These are phyloP conservation scores for Cyclotella cryptica DNA, from an alignment of 108 stramenopile genomes.

Conservation along the genomic window DNA sequence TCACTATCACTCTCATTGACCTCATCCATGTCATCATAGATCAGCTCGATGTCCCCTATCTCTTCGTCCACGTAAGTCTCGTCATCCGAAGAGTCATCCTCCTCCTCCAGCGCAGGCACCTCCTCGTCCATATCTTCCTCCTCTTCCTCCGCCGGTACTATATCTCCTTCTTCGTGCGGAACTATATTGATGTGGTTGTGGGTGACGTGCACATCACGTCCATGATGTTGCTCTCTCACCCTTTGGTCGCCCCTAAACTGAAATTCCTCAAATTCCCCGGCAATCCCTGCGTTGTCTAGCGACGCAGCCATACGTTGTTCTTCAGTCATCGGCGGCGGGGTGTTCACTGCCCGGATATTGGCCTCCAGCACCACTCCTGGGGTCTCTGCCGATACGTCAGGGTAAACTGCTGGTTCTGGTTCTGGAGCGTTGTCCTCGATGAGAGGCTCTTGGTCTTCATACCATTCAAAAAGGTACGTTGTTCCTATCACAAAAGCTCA, in stretches of 20 bases:
- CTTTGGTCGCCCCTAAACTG: background rate
- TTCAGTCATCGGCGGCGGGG: background rate
- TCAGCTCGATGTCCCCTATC: too few relatives aligned
- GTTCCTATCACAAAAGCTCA: background rate
- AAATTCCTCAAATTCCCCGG: background rate
- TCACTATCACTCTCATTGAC: too few relatives aligned
- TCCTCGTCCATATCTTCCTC: too few relatives aligned
- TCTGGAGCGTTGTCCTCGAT: background rate
- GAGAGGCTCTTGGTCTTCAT: conserved; percentile 7
- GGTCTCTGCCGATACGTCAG: background rate
- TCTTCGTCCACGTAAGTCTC: too few relatives aligned
- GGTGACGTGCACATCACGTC: background rate
- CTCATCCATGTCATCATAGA: too few relatives aligned
- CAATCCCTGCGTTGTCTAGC: background rate
- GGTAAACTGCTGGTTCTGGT: background rate
- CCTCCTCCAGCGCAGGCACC: too few relatives aligned
- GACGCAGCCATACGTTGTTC: background rate
- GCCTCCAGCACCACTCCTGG: conserved; percentile 10
- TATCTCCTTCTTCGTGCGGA: too few relatives aligned
- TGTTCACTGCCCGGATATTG: background rate
- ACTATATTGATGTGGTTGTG: too few relatives aligned
- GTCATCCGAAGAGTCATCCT: too few relatives aligned
- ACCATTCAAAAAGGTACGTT: background rate
- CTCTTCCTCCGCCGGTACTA: too few relatives aligned
- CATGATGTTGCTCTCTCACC: background rate